A percentile compares a stretch with the other conserved stretches of the same genome.
Conservation (phyloP, 345 rosid species). For the Excoecaria agallocha region DNA sequence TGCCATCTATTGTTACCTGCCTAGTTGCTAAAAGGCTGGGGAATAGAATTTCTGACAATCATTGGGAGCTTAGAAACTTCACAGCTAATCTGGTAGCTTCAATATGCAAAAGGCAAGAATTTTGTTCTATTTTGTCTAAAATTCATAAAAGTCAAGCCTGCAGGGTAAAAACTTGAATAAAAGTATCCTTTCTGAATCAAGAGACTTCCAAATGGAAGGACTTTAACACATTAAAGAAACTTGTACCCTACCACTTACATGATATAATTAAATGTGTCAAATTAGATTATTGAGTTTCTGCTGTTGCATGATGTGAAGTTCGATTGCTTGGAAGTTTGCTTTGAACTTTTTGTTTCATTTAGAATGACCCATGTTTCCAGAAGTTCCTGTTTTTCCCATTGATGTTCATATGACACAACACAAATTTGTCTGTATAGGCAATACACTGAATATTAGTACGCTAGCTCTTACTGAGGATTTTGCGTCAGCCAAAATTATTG, state of each 20-base stretch:
- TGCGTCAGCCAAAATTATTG: not conserved
- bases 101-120: slow-evolving; percentile 64
- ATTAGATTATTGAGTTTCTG: slow-evolving; percentile 2
- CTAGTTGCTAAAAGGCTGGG: slow-evolving; percentile 70
- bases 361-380: not conserved
- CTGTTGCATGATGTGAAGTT: not conserved
- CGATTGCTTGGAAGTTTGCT: not conserved
- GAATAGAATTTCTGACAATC: slow-evolving; percentile 58
- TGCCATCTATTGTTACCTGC: slow-evolving; percentile 79
- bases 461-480: not conserved
- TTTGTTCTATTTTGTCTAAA: not conserved
- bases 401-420: not conserved
- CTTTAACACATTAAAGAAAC: not conserved
- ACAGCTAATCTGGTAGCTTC: slow-evolving; percentile 61
- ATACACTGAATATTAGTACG: not conserved
- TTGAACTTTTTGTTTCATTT: not conserved
- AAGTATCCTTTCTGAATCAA: not conserved
- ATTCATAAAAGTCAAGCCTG: slow-evolving; percentile 4
- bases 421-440: not conserved
- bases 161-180: not conserved
- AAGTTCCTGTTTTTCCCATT: not conserved
- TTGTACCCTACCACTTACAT: not conserved
- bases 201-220: not conserved
- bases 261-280: not conserved
- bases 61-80: slow-evolving; percentile 81